Base-by-base conservation (phyloP, 352 stramenopile genomes). In the Globisporangium yorkense region DNA sequence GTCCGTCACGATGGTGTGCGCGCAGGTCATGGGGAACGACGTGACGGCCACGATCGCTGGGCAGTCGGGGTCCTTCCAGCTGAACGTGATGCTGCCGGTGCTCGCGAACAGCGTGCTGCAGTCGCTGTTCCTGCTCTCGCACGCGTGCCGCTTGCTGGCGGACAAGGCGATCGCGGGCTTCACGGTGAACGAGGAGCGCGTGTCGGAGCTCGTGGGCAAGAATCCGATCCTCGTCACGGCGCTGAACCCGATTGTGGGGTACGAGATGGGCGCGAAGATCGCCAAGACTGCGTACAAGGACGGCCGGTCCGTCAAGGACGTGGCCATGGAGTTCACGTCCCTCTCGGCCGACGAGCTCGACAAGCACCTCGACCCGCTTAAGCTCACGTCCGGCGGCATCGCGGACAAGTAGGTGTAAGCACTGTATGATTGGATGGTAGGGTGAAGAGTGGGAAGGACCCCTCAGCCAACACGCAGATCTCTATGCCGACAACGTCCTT, bases 21-120 rank as follows among this genome's bases (percentile, higher is more conserved):
- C 75, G 18, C 75, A 80, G 18, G 75, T 85, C 5, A 85, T 85
- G 29, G 75, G 75, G 45, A 82, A 82, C 40, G 71, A 85, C 67
- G 68, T 78, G 44, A 77, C 75, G 1, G 70, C 72, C 51, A 80
- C 72, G 50, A 66, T 85, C 49, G 75, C 70, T 1, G 72, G 75
- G 35, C 70, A 75, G 60, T 76, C 67, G 9, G 75, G 75, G 15
- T 72, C 63, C 15, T 85, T 85, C 61, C 70, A 85, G 60, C 68
- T 85, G 49, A 85, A 85, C 53, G 75, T 85, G 29, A 80, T 83
- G 70, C 63, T 80, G n/a, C 75, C 75, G 0, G 71, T 85, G 51
- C 68, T 85, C 21, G 72, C 66, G 39, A 74, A 76, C 62, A 83
- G 70, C 57, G 65, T 76, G 53, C 62, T 85, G 31, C 64, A 78